These are phyloP conservation scores for Sambucus nigra DNA, from an alignment of 129 eudicot genomes.

Conservation along the genomic window DNA sequence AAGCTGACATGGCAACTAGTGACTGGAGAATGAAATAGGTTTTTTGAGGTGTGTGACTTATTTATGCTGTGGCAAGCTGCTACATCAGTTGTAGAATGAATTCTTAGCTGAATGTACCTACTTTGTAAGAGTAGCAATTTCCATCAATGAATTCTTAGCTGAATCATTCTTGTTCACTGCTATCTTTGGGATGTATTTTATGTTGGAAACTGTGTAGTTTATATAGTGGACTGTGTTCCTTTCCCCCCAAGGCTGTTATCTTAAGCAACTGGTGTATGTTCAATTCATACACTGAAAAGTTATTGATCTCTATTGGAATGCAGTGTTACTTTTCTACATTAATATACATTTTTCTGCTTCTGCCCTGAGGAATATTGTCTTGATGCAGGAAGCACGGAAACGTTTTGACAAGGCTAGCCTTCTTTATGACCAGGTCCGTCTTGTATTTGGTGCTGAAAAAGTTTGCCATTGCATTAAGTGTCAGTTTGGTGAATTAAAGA, in stretches of 20 bases:
- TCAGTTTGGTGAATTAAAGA: slow-evolving; percentile 2
- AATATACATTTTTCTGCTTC: neutral
- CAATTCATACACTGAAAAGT: neutral
- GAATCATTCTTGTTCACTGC: no score
- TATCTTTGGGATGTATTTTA: neutral
- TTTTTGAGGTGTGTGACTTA: no score
- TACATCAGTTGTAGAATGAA: no score
- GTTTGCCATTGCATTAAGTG: slow-evolving; percentile 9
- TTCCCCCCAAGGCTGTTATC: neutral
- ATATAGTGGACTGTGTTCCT: slow-evolving; percentile 1
- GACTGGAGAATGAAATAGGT: no score
- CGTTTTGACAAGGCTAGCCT: slow-evolving; percentile 98
- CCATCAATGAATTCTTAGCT: no score
- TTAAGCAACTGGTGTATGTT: neutral
- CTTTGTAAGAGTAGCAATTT: no score
- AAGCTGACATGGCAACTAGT: no score
- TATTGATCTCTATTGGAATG: neutral
- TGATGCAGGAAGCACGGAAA: slow-evolving; percentile 87
- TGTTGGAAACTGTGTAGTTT: neutral
- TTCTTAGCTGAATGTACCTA: no score
- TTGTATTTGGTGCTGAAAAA: slow-evolving; percentile 2
- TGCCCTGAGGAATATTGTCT: slow-evolving; percentile 9
- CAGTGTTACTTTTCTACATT: neutral
- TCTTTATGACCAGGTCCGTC: slow-evolving; percentile 77
- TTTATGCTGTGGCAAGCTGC: no score